Conservation (phyloP, 2,329 filamentous ascomycete species). For the Chrysoporthe cubensis region DNA sequence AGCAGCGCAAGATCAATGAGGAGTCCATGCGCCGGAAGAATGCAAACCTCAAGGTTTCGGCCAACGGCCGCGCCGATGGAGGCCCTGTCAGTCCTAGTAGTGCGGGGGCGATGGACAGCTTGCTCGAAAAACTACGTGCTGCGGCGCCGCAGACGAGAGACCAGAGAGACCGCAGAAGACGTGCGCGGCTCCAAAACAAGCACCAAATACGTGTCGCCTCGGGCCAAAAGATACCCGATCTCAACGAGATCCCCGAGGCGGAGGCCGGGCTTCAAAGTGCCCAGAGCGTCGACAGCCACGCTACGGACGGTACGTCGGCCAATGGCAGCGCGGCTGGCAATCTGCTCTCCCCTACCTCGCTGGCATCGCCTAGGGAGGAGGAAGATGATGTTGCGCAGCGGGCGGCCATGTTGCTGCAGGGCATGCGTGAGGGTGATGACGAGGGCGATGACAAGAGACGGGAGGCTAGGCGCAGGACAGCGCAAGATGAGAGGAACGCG, state of each 20-base stretch:
- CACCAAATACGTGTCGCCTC: constrained; percentile 90
- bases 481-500: constrained; percentile 75
- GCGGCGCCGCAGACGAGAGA: constrained; percentile 89
- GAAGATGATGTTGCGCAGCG: constrained; percentile 80
- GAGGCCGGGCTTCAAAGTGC: constrained; percentile 44
- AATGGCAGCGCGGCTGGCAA: constrained; percentile 53
- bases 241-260: constrained; percentile 63
- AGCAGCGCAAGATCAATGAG: constrained; percentile 82
- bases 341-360: constrained; percentile 23
- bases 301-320: constrained; percentile 53
- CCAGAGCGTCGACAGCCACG: constrained; percentile 40
- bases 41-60: constrained; percentile 63
- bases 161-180: constrained; percentile 83
- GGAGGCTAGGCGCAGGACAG: constrained; percentile 68
- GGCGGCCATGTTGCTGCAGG: constrained; percentile 81
- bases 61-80: constrained; percentile 46
- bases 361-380: constrained; percentile 49
- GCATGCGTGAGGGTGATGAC: constrained; percentile 71
- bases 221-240: constrained; percentile 84
- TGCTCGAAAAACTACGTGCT: constrained; percentile 92
- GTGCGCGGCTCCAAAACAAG: constrained; percentile 85
- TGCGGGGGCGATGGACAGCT: constrained; percentile 92
- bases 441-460: constrained; percentile 58
- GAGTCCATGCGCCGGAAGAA: constrained; percentile 91
- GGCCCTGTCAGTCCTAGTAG: constrained; percentile 68